phyloP scores from a whole-genome alignment of 371 early-diverging fungal genomes.

The Mitosporidium daphniae region DNA sequence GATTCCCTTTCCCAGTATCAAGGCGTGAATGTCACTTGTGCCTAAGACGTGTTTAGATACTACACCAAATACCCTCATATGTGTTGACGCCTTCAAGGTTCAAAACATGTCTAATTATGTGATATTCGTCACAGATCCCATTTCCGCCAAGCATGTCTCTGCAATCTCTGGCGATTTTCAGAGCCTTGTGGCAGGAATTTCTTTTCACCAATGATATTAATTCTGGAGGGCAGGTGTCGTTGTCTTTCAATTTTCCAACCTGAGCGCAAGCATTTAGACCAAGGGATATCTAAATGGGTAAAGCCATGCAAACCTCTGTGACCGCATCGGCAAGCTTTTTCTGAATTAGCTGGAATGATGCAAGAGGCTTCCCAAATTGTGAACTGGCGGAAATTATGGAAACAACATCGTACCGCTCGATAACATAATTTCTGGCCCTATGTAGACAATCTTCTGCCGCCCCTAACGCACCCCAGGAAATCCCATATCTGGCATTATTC shows the following conservation, averaged over 20 bases:
- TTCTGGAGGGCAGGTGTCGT: conserved; percentile 41
- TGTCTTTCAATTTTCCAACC: conserved; percentile 69
- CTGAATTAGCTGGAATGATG: conserved; percentile 71
- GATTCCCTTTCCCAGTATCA: conserved; percentile 68
- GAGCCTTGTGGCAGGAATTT: conserved; percentile 68
- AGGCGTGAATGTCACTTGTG: conserved; percentile 66
- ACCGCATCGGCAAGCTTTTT: conserved; percentile 78
- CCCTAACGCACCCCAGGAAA: conserved; percentile 81
- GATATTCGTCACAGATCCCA: conserved; percentile 63
- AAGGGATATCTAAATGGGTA: conserved; percentile 21
- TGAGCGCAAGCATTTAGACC: conserved; percentile 57
- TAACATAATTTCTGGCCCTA: conserved; percentile 48
- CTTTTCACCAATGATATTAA: conserved; percentile 83
- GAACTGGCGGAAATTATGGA: conserved; percentile 10
- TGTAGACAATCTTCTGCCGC: conserved; percentile 65
- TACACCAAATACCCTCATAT: conserved; percentile 21
- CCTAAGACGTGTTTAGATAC: conserved; percentile 4
- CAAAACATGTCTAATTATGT: conserved; percentile 64
- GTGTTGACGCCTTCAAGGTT: conserved; percentile 84
- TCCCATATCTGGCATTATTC: conserved; percentile 84
- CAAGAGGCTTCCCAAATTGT: conserved; percentile 67
- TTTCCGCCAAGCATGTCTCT: conserved; percentile 46
- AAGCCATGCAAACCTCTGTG: conserved; percentile 18
- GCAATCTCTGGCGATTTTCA: conserved; percentile 50
- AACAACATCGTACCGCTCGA: conserved; percentile 10